Base-by-base conservation (phyloP, 2,329 filamentous ascomycete genomes). In the Xylaria digitata region DNA sequence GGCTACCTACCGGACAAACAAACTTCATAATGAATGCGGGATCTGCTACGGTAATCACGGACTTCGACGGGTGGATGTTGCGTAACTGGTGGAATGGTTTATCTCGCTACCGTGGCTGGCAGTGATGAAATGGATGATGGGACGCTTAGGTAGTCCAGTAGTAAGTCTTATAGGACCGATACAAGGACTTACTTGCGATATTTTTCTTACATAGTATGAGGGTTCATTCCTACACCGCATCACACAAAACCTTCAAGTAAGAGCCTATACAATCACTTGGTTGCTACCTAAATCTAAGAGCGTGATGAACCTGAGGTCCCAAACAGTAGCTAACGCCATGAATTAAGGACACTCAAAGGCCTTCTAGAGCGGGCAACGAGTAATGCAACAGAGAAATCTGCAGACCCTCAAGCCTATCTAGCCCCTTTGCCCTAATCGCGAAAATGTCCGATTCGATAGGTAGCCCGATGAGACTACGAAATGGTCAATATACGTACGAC, bases 11-110 rank as follows among this genome's bases (percentile, higher is more conserved):
- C 1, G 60, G 60, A 32, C 52, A 56, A 45, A 63, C 60, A 6
- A 63, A 56, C 34, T 63, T 63, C 23, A 63, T 63, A 8, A 63
- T 63, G 60, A 49, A 49, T 21, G 52, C 52, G 8, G 60, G 60
- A 4, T 63, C 60, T 3, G 26, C 60, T 32, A 50, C 43, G 3
- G 52, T 45, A 6, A 63, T 63, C 2, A 63, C 60, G 2, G 60
- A 63, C 50, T 63, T 63, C n/a, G 60, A 63, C 15, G 60, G 60
- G 52, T 63, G 60, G 60, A 63, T 63, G 60, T 19, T 63, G 23
- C 60, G 60, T 6, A 63, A 63, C n/a, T 63, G 60, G 60, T 63
- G 60, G 60, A 56, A 63, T n/a, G 52, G 45, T 6, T 32, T 63
- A 7, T 57, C 53, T 23, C 53, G 61, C 43, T 34, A 63, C 43